Conservation (phyloP, 768 basidiomycete species). For the Xerocomus potaroensis region DNA sequence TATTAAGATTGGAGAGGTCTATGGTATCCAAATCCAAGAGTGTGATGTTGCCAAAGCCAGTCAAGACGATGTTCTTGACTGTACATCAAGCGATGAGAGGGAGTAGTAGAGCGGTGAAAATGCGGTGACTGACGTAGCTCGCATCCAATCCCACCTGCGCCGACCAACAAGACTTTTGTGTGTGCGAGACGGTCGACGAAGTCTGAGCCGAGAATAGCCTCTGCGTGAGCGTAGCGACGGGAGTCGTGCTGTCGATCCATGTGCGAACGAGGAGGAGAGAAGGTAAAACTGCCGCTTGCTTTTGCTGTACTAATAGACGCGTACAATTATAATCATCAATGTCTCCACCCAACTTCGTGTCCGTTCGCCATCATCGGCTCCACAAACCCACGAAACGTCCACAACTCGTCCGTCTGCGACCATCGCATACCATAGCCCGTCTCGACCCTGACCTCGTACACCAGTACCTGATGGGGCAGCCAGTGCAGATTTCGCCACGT, state of each 20-base stretch:
- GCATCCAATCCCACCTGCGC: slow-evolving; percentile 96
- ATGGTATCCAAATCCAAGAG: slow-evolving; percentile 97
- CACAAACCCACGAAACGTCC: slow-evolving; percentile 61
- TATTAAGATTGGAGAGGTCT: slow-evolving; percentile 94
- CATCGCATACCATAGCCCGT: slow-evolving; percentile 69
- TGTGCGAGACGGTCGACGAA: slow-evolving; percentile 55
- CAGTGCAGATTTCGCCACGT: slow-evolving; percentile 66
- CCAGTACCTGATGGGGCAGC: slow-evolving; percentile 57
- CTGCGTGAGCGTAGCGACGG: slow-evolving; percentile 55
- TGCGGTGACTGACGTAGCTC: slow-evolving; percentile 66
- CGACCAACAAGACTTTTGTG: slow-evolving; percentile 81
- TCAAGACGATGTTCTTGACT: slow-evolving; percentile 96
- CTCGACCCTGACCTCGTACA: slow-evolving; percentile 55
- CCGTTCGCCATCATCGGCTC: slow-evolving; percentile 69
- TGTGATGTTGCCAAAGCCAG: slow-evolving; percentile 90
- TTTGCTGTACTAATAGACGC: not conserved
- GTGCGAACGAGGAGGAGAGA: not conserved
- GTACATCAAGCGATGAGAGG: slow-evolving; percentile 1
- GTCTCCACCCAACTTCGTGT: slow-evolving; percentile 59
- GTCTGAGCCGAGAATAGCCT: slow-evolving; percentile 76
- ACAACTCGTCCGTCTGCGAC: slow-evolving; percentile 41
- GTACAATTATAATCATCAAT: slow-evolving; percentile 24
- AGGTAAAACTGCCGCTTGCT: not conserved
- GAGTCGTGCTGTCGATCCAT: slow-evolving; percentile 9
- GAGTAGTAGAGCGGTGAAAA: not conserved